These are phyloP conservation scores for Nemania sp. DNA, from an alignment of 2,329 filamentous ascomycete genomes.

Conservation along the genomic window DNA sequence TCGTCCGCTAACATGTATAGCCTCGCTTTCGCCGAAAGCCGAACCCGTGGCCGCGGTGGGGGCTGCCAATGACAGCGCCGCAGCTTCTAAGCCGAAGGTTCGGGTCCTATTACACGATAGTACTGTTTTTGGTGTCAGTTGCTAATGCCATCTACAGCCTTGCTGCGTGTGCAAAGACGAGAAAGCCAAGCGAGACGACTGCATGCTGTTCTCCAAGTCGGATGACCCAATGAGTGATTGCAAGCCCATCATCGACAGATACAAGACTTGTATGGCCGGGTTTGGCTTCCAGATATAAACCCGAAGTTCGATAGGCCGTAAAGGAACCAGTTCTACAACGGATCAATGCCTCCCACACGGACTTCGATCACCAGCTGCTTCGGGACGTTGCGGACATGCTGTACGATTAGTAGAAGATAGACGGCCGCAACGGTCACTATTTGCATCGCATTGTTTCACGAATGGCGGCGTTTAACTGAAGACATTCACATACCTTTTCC, in stretches of 20 bases:
- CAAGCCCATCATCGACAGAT: constrained; percentile 78
- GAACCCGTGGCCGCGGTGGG: constrained; percentile 30
- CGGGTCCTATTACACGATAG: constrained; percentile 1
- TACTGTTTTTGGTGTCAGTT: not conserved
- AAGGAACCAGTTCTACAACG: not conserved
- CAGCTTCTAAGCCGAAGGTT: constrained; percentile 41
- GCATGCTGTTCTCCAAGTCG: constrained; percentile 94
- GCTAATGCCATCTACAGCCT: constrained; percentile 59
- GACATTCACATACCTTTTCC: constrained; percentile 3
- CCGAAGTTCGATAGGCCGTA: not conserved
- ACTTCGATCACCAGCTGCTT: constrained; percentile 2
- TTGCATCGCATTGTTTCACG: constrained; percentile 26
- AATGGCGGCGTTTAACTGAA: constrained; percentile 28
- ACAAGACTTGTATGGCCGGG: constrained; percentile 88
- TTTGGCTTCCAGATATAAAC: constrained; percentile 78
- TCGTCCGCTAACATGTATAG: constrained; percentile 29
- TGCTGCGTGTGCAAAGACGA: constrained; percentile 98
- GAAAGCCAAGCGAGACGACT: constrained; percentile 91
- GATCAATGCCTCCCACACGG: constrained; percentile 7
- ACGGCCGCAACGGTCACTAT: constrained; percentile 14
- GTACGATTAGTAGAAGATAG: constrained; percentile 24
- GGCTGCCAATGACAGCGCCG: constrained; percentile 25
- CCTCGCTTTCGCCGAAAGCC: constrained; percentile 33
- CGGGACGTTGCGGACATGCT: not conserved
- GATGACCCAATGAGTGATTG: constrained; percentile 84